phyloP scores from a whole-genome alignment of 2,329 filamentous ascomycete genomes.

The Kalmusia sp. region DNA sequence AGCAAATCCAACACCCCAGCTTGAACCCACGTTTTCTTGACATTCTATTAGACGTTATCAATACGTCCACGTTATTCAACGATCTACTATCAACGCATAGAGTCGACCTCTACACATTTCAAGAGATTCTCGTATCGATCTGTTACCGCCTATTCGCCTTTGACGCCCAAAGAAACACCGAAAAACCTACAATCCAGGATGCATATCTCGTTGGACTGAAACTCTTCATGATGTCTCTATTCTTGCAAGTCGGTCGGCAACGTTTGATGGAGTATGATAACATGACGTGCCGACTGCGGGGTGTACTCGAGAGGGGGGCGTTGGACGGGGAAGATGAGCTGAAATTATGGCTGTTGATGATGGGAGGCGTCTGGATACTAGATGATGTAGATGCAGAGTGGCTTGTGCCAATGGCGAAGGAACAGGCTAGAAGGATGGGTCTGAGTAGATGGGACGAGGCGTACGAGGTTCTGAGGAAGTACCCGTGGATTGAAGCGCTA shows the following conservation, averaged over 20 bases:
- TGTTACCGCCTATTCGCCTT: background rate
- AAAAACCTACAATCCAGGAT: background rate
- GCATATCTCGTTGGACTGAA: conserved; percentile 5
- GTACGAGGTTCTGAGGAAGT: background rate
- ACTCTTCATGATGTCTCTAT: conserved; percentile 8
- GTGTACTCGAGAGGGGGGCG: background rate
- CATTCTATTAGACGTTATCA: background rate
- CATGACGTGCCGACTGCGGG: background rate
- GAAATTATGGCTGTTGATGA: conserved; percentile 4
- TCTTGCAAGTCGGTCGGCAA: conserved; percentile 3
- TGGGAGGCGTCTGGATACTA: background rate
- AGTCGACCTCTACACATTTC: conserved; percentile 7
- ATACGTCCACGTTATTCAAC: background rate
- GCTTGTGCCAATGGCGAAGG: background rate
- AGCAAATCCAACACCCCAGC: background rate
- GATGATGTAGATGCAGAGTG: background rate
- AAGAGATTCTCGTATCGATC: conserved; percentile 3
- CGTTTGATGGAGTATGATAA: background rate
- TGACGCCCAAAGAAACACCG: background rate
- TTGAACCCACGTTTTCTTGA: background rate
- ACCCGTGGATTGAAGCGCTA: background rate
- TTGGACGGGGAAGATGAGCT: background rate
- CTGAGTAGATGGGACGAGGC: background rate
- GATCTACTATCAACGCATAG: background rate
- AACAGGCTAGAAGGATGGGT: background rate